phyloP scores from a whole-genome alignment of 2,329 filamentous ascomycete species.

The Didymella pinodella region DNA sequence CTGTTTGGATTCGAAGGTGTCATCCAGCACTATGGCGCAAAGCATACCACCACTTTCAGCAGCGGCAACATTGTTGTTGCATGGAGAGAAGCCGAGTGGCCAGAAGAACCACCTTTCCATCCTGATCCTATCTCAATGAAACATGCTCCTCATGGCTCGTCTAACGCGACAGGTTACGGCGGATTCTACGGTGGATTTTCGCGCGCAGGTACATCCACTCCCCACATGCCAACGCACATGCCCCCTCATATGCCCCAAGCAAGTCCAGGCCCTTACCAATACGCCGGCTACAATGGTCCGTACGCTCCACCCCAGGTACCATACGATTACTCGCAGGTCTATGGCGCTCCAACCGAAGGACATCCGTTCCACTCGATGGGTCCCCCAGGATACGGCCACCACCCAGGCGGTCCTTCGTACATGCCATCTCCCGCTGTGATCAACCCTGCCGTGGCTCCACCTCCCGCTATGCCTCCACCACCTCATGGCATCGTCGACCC shows the following conservation, averaged over 20 bases:
- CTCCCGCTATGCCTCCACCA: slow-evolving; percentile 32
- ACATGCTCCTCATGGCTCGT: slow-evolving; percentile 46
- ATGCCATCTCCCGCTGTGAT: slow-evolving; percentile 45
- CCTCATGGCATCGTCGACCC: slow-evolving; percentile 30
- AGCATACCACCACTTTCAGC: slow-evolving; percentile 76
- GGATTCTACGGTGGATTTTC: slow-evolving; percentile 49
- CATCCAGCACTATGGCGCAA: slow-evolving; percentile 83
- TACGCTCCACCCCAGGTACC: slow-evolving; percentile 48
- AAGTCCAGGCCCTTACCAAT: slow-evolving; percentile 50
- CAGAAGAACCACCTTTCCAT: slow-evolving; percentile 75
- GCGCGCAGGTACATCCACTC: slow-evolving; percentile 48
- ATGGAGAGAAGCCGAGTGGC: slow-evolving; percentile 82
- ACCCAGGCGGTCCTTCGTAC: slow-evolving; percentile 37
- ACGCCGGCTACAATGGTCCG: slow-evolving; percentile 46
- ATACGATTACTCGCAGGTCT: slow-evolving; percentile 42
- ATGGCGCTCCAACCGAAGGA: slow-evolving; percentile 39
- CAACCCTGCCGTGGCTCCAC: slow-evolving; percentile 39
- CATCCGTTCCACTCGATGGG: slow-evolving; percentile 45
- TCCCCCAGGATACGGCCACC: slow-evolving; percentile 39
- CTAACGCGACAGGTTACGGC: slow-evolving; percentile 36
- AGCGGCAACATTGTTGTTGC: slow-evolving; percentile 75
- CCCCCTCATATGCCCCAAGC: slow-evolving; percentile 48
- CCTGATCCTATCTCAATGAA: slow-evolving; percentile 63
- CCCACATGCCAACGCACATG: slow-evolving; percentile 46
- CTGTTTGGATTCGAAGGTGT: slow-evolving; percentile 80